These are phyloP conservation scores for Carpinus viminea DNA, from an alignment of 306 rosid genomes.

Conservation along the genomic window DNA sequence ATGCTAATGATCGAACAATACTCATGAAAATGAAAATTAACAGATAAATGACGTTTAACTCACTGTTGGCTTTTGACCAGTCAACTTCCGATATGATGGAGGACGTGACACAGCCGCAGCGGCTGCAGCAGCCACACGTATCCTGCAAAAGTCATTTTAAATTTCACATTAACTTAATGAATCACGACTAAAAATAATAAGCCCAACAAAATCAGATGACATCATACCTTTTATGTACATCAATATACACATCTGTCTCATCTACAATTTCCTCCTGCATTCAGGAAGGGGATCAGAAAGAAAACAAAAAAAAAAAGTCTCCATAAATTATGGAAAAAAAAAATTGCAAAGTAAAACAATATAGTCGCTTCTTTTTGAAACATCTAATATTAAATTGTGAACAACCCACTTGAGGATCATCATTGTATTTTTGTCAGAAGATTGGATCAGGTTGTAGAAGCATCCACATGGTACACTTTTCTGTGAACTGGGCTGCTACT, in stretches of 20 bases:
- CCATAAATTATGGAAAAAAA: not conserved
- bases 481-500: conserved; percentile 1
- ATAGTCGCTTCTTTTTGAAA: not conserved
- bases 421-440: not conserved
- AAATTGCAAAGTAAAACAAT: not conserved
- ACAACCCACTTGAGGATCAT: not conserved
- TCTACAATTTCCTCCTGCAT: conserved; percentile 62
- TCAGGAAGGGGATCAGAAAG: conserved; percentile 4
- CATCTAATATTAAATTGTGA: not conserved
- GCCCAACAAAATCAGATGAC: conserved; percentile 6
- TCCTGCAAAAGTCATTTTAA: conserved; percentile 33
- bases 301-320: not conserved
- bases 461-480: not conserved
- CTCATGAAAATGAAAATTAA: not conserved
- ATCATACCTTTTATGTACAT: conserved; percentile 71
- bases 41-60: conserved; percentile 26
- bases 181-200: conserved; percentile 17
- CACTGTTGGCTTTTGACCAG: conserved; percentile 41
- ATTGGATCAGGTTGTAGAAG: not conserved
- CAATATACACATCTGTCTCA: conserved; percentile 61
- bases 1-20: not conserved
- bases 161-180: conserved; percentile 23
- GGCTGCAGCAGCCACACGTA: conserved; percentile 49
- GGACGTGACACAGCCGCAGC: conserved; percentile 33
- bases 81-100: conserved; percentile 48